phyloP scores from a whole-genome alignment of 352 stramenopile genomes.

The Thalassiosira hispida region DNA sequence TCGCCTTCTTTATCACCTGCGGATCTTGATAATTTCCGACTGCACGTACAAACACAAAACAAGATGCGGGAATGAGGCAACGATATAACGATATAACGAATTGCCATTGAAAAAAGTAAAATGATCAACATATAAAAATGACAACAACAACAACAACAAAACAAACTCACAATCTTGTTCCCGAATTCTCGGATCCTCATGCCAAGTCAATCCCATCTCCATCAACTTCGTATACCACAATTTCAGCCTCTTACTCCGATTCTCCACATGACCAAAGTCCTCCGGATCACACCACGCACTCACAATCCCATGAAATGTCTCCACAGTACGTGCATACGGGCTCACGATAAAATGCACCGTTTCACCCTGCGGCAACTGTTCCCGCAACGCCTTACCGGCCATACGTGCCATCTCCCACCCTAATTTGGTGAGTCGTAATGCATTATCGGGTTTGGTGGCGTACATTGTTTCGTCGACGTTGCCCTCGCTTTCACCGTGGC shows the following conservation, averaged over 20 bases:
- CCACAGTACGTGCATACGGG: conserved; percentile 79
- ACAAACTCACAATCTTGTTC: conserved; percentile 86
- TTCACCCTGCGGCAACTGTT: conserved; percentile 58
- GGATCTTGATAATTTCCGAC: conserved; percentile 62
- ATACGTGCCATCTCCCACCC: conserved; percentile 78
- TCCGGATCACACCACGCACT: conserved; percentile 75
- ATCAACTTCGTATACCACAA: conserved; percentile 75
- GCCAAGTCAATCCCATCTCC: conserved; percentile 76
- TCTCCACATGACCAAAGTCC: conserved; percentile 67
- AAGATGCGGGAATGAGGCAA: background rate
- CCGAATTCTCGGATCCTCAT: conserved; percentile 81
- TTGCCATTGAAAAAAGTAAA: too few species aligned
- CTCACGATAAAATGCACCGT: conserved; percentile 80
- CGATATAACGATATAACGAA: conserved; percentile 82
- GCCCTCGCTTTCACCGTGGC: conserved; percentile 86
- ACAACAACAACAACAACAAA: background rate
- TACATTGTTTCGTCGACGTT: conserved; percentile 86
- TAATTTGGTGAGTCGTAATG: conserved; percentile 73
- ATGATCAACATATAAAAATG: background rate
- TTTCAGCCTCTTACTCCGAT: conserved; percentile 63
- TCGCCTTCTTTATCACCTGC: conserved; percentile 73
- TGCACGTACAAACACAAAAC: background rate
- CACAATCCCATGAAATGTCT: conserved; percentile 84
- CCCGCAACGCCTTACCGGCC: conserved; percentile 62
- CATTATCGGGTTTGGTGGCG: conserved; percentile 76